Evolutionary conservation across 2,329 filamentous ascomycete species (phyloP).

Genomic region (Stagonosporopsis tanaceti): DNA sequence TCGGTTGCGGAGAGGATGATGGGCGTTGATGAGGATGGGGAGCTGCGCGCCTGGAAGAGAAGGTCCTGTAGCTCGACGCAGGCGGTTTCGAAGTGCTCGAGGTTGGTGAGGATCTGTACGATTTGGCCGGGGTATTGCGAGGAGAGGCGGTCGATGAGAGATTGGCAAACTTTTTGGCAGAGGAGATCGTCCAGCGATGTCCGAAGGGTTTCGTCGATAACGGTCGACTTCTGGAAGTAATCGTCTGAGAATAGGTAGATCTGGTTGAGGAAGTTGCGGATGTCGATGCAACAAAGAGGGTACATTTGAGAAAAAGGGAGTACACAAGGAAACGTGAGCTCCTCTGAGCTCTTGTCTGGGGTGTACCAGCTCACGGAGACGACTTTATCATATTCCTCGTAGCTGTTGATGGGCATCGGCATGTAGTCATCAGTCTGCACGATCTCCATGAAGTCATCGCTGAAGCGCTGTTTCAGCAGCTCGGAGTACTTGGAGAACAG

Average conservation of each 20-base stretch:
- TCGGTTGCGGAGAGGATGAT: constrained; percentile 83
- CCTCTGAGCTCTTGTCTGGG: constrained; percentile 77
- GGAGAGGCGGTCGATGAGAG: constrained; percentile 83
- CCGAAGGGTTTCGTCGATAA: constrained; percentile 90
- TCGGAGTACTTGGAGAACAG: constrained; percentile 95
- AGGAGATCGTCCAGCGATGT: constrained; percentile 94
- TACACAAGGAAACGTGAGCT: constrained; percentile 89
- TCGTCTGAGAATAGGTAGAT: constrained; percentile 98
- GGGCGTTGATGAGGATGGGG: constrained; percentile 79
- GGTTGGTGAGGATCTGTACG: constrained; percentile 96
- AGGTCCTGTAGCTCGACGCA: constrained; percentile 89
- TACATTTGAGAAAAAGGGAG: constrained; percentile 99
- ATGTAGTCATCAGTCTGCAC: constrained; percentile 97
- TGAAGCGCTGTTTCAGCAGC: constrained; percentile 87
- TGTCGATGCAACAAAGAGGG: constrained; percentile 96
- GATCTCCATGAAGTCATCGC: constrained; percentile 93
- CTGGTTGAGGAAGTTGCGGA: constrained; percentile 95
- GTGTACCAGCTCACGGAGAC: constrained; percentile 96
- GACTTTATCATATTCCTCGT: constrained; percentile 94
- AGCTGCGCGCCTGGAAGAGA: constrained; percentile 83
- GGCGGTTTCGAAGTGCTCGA: constrained; percentile 95
- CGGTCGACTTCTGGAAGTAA: constrained; percentile 87
- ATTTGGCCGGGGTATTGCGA: constrained; percentile 98
- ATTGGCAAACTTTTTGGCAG: constrained; percentile 88
- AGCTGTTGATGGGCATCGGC: constrained; percentile 95